Evolutionary conservation across 2,329 filamentous ascomycete species (phyloP).

Genomic region (Colletotrichum spaethianum): DNA sequence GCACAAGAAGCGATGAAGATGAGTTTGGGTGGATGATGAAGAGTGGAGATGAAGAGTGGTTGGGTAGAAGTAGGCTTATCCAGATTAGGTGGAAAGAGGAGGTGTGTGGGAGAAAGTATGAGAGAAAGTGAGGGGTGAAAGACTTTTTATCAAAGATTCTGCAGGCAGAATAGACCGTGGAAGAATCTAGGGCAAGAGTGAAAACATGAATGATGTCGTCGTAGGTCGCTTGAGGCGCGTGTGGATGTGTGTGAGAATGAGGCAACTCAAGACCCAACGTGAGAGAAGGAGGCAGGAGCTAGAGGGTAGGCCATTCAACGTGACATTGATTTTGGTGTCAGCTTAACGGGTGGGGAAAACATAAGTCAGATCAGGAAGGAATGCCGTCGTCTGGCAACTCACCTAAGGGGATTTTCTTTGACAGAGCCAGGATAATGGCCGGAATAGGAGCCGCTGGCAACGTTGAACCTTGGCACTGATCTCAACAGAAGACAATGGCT

Average conservation of each 20-base stretch:
- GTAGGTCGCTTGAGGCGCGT: not conserved
- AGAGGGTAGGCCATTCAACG: no score
- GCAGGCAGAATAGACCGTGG: not conserved
- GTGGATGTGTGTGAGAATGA: not conserved
- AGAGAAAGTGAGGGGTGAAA: not conserved
- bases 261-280: not conserved
- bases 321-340: not conserved
- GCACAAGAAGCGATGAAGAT: not conserved
- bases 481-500: no score
- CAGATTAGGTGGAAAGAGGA: not conserved
- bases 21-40: not conserved
- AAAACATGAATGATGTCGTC: not conserved
- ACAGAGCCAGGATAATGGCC: not conserved
- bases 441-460: not conserved
- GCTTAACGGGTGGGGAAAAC: not conserved
- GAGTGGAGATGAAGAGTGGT: not conserved
- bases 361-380: not conserved
- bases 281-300: not conserved
- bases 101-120: not conserved
- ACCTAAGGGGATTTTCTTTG: not conserved
- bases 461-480: no score
- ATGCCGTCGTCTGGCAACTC: no score
- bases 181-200: not conserved
- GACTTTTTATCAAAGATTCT: no score
- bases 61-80: not conserved